Conservation (phyloP, 1,139 yeast species). For the Hyphopichia burtonii region DNA sequence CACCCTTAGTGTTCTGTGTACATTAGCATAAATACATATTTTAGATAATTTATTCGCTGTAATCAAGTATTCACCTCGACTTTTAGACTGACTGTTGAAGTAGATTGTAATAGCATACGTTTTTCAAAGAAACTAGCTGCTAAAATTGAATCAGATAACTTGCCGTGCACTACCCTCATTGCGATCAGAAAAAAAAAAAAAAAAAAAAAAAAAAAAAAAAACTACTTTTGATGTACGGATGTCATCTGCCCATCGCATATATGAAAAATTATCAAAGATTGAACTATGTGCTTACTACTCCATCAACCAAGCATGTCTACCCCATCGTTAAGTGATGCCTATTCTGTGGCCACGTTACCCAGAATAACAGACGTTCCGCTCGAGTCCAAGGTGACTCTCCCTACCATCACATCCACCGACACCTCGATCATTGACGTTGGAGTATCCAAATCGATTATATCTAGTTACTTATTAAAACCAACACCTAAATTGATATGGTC, state of each 20-base stretch:
- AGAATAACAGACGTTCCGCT: constrained; percentile 37
- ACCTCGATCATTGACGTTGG: constrained; percentile 53
- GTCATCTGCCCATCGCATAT: too few species aligned
- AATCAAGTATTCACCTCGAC: too few species aligned
- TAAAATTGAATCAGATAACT: too few species aligned
- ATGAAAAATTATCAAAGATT: too few species aligned
- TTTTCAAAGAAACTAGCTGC: too few species aligned
- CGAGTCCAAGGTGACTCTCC: constrained; percentile 30
- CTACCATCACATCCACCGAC: constrained; percentile 23
- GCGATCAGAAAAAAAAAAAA: too few species aligned
- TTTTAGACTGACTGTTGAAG: too few species aligned
- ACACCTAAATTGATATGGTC: constrained; percentile 80
- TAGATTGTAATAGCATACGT: too few species aligned
- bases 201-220: neutral
- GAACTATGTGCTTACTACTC: neutral
- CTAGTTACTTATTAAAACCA: constrained; percentile 72
- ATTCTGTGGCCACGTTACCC: constrained; percentile 41
- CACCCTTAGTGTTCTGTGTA: neutral
- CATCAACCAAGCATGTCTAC: neutral
- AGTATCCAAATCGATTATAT: constrained; percentile 73
- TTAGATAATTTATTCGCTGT: neutral
- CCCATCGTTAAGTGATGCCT: constrained; percentile 29
- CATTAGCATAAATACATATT: neutral
- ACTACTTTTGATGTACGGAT: too few species aligned
- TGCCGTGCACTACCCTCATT: too few species aligned